phyloP scores from a whole-genome alignment of 176 grass and related monocot species.

The Phragmites australis region DNA sequence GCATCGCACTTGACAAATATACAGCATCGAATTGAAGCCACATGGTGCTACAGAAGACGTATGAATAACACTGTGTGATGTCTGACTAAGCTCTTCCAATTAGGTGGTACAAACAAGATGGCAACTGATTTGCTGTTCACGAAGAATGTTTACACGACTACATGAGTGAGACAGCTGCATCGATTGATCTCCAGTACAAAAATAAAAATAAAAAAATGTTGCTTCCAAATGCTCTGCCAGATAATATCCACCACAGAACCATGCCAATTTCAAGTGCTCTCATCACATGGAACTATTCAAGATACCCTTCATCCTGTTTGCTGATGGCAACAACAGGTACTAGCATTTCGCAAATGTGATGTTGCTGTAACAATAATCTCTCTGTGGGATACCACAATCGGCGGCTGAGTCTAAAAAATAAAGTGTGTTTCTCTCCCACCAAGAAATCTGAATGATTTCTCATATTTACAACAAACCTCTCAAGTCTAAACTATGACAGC shows the following conservation, averaged over 20 bases:
- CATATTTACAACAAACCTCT: conserved; percentile 44
- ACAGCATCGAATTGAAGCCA: not conserved
- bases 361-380: not conserved
- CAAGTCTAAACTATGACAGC: conserved; percentile 34
- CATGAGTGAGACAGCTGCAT: conserved; percentile 6
- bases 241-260: not conserved
- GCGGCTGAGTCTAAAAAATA: not conserved
- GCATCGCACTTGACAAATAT: no score
- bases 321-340: not conserved
- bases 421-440: not conserved
- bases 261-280: not conserved
- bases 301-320: not conserved
- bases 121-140: not conserved
- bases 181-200: not conserved
- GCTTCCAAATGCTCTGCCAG: not conserved
- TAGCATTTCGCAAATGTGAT: not conserved
- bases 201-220: not conserved
- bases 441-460: conserved; percentile 35
- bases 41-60: not conserved
- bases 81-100: not conserved
- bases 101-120: not conserved
- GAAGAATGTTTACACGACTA: not conserved
- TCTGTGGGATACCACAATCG: not conserved
- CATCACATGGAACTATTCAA: not conserved
- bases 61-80: not conserved